Evolutionary conservation across 1,284 basidiomycete genomes (phyloP).

Genomic region (Naganishia liquefaciens): DNA sequence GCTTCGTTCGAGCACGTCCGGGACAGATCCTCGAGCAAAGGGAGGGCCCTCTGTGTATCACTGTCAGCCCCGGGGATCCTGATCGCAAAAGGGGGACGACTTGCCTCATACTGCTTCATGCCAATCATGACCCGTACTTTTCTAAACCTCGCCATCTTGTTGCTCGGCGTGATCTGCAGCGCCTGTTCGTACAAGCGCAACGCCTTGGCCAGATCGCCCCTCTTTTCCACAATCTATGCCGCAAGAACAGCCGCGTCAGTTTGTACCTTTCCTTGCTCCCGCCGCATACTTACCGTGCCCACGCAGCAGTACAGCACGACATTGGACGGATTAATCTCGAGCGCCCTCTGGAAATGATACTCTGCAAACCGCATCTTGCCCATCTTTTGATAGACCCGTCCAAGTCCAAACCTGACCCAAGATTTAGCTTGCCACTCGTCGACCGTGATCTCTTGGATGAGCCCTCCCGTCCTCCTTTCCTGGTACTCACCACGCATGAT

Average conservation of each 20-base stretch:
- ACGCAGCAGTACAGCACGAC: conserved; percentile 86
- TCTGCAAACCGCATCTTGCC: conserved; percentile 87
- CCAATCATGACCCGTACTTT: conserved; percentile 82
- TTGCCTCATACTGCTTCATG: conserved; percentile 75
- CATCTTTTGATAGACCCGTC: conserved; percentile 86
- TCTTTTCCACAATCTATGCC: conserved; percentile 77
- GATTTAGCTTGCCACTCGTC: too few relatives aligned
- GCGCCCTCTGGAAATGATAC: conserved; percentile 88
- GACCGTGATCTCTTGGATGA: too few relatives aligned
- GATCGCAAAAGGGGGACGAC: conserved; percentile 40
- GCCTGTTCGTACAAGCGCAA: conserved; percentile 77
- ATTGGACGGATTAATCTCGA: conserved; percentile 85
- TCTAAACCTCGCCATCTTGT: conserved; percentile 85
- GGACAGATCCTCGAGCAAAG: conserved; percentile 74
- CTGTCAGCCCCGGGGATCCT: conserved; percentile 5
- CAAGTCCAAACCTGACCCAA: conserved; percentile 82
- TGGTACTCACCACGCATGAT: conserved; percentile 91
- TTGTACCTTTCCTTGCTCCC: conserved; percentile 25
- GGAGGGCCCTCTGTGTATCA: conserved; percentile 66
- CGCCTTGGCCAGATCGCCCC: conserved; percentile 70
- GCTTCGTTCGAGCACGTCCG: conserved; percentile 85
- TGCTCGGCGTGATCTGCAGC: conserved; percentile 71
- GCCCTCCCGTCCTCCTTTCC: too few relatives aligned
- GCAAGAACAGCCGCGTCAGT: conserved; percentile 34
- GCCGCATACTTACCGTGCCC: conserved; percentile 73